Conservation (phyloP, 2,329 filamentous ascomycete genomes). For the Sclerotinia minor region DNA sequence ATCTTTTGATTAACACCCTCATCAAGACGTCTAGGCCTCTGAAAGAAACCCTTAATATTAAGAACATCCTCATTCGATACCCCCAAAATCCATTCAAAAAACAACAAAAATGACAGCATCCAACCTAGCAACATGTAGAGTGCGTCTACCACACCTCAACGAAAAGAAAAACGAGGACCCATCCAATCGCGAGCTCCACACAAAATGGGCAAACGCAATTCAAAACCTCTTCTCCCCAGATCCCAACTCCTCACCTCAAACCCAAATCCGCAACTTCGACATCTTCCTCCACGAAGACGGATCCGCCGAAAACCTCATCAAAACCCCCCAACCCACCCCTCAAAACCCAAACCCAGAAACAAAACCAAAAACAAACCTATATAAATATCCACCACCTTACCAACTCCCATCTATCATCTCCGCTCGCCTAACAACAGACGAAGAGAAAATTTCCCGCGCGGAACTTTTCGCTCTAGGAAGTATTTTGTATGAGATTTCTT, state of each 20-base stretch:
- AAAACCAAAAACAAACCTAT: neutral
- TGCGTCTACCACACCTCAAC: neutral
- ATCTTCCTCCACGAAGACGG: neutral
- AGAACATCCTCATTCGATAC: neutral
- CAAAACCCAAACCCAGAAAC: neutral
- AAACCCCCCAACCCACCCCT: neutral
- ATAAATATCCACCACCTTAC: constrained; percentile 7
- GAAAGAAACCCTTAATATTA: too few relatives aligned
- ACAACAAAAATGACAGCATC: neutral
- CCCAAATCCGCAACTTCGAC: constrained; percentile 5
- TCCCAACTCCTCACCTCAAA: neutral
- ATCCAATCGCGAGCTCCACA: neutral
- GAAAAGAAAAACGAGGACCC: neutral
- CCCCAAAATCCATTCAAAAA: too few relatives aligned
- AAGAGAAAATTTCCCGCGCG: neutral
- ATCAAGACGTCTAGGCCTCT: too few relatives aligned
- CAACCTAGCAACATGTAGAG: constrained; percentile 4
- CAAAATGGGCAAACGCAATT: constrained; percentile 13
- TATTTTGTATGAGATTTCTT: constrained; percentile 10
- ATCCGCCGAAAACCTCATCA: neutral
- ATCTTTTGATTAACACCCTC: neutral
- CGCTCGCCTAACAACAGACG: neutral
- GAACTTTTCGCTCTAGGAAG: constrained; percentile 12
- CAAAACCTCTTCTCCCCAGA: neutral
- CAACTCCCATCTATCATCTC: constrained; percentile 5